Percentiles rank a stretch among this genome's conserved stretches.
Evolutionary conservation across 2,329 filamentous ascomycete species (phyloP).

Genomic region (Hypoxylon sp.): DNA sequence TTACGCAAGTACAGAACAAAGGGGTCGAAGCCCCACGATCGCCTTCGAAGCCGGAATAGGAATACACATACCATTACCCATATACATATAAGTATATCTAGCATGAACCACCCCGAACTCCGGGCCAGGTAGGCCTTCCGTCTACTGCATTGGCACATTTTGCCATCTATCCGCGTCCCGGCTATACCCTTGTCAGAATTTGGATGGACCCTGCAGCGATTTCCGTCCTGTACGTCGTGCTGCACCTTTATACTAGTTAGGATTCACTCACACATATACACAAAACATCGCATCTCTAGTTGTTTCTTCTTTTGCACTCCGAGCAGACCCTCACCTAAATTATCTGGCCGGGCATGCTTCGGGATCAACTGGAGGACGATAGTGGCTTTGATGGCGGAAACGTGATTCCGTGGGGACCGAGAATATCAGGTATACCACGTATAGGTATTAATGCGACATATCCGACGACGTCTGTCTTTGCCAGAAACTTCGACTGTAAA

Average conservation of each 20-base stretch:
- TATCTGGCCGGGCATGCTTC: conserved; percentile 15
- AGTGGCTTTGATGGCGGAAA: conserved; percentile 26
- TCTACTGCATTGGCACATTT: not conserved
- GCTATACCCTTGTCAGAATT: not conserved
- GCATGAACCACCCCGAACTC: not conserved
- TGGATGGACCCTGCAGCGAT: conserved; percentile 5
- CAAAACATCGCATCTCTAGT: not conserved
- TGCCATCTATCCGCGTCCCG: not conserved
- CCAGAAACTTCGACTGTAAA: conserved; percentile 7
- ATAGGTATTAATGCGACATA: conserved; percentile 2
- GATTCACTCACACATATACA: not conserved
- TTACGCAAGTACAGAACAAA: not conserved
- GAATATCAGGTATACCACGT: not conserved
- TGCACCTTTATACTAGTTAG: conserved; percentile 1
- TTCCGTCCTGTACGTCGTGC: not conserved
- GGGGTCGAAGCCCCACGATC: not conserved
- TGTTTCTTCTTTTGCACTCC: not conserved
- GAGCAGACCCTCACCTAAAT: not conserved
- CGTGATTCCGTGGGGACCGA: conserved; percentile 25
- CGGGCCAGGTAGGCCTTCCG: not conserved
- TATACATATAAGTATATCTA: conserved; percentile 2
- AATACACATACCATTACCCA: not conserved
- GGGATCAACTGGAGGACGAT: conserved; percentile 22
- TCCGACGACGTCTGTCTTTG: conserved; percentile 3
- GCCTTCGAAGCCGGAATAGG: not conserved